Percentiles rank a stretch among this genome's conserved stretches.
These are phyloP conservation scores for Elaeis guineensis DNA, from an alignment of 176 grass and related monocot genomes.

Conservation along the genomic window DNA sequence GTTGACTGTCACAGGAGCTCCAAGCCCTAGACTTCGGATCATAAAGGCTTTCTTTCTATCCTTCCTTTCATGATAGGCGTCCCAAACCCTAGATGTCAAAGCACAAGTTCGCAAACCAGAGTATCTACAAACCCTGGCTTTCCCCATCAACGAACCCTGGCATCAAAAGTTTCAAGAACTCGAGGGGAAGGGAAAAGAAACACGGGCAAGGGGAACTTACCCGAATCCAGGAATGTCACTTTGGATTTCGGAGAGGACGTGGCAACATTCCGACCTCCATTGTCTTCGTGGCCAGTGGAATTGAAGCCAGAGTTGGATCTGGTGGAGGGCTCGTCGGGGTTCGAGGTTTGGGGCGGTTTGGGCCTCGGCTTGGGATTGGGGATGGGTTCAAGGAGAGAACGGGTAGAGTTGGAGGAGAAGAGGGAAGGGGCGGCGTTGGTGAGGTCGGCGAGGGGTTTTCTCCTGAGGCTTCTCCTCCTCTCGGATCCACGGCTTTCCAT, in stretches of 20 bases:
- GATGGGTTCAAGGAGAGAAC: neutral
- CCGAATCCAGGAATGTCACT: too few species aligned
- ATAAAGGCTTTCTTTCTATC: too few species aligned
- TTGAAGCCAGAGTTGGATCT: neutral
- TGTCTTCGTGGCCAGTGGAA: neutral
- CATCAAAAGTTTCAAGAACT: too few species aligned
- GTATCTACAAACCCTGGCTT: too few species aligned
- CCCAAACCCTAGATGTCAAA: too few species aligned
- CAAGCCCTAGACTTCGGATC: too few species aligned
- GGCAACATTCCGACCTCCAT: neutral
- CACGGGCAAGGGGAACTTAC: too few species aligned
- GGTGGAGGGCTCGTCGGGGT: neutral
- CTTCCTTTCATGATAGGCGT: too few species aligned
- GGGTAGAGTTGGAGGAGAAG: neutral
- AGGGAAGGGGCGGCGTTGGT: slow-evolving; percentile 29
- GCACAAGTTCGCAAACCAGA: too few species aligned
- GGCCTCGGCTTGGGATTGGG: neutral
- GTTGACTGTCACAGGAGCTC: too few species aligned
- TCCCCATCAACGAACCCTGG: too few species aligned
- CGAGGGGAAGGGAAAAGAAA: too few species aligned
- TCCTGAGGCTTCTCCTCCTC: slow-evolving; percentile 7
- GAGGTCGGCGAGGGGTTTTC: slow-evolving; percentile 31
- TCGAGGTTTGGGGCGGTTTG: neutral
- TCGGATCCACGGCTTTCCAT: neutral
- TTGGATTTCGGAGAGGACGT: neutral